Evolutionary conservation across 441 rosid species (phyloP).

Genomic region (Populus hybrid): DNA sequence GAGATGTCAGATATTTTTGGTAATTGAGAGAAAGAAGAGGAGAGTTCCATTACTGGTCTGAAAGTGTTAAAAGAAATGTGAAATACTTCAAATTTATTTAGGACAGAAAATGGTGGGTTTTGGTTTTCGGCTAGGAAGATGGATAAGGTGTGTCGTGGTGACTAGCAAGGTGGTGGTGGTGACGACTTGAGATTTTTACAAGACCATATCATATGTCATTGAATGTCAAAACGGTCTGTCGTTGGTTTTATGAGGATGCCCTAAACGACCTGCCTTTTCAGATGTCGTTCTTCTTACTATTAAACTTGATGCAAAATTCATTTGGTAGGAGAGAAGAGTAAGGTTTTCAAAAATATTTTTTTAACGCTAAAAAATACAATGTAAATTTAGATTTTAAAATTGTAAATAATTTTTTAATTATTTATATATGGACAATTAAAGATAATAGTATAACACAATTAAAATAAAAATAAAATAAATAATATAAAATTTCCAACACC

Average conservation of each 20-base stretch:
- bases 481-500: too few relatives aligned
- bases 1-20: slow-evolving; percentile 48
- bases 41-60: slow-evolving; percentile 56
- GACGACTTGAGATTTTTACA: background rate
- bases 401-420: too few relatives aligned
- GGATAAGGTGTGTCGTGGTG: background rate
- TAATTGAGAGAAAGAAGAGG: slow-evolving; percentile 54
- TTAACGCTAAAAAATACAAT: too few relatives aligned
- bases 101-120: background rate
- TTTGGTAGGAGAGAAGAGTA: background rate
- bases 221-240: background rate
- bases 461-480: too few relatives aligned
- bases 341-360: too few relatives aligned
- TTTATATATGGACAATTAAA: too few relatives aligned
- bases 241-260: background rate
- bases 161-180: background rate
- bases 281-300: too few relatives aligned
- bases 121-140: background rate
- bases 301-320: background rate
- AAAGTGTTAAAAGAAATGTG: background rate
- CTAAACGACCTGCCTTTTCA: too few relatives aligned
- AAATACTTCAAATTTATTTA: background rate
- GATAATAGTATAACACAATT: too few relatives aligned
- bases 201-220: background rate
- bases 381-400: too few relatives aligned